Base-by-base conservation (phyloP, 495 filamentous ascomycete genomes). In the Aspergillus conjunctus region DNA sequence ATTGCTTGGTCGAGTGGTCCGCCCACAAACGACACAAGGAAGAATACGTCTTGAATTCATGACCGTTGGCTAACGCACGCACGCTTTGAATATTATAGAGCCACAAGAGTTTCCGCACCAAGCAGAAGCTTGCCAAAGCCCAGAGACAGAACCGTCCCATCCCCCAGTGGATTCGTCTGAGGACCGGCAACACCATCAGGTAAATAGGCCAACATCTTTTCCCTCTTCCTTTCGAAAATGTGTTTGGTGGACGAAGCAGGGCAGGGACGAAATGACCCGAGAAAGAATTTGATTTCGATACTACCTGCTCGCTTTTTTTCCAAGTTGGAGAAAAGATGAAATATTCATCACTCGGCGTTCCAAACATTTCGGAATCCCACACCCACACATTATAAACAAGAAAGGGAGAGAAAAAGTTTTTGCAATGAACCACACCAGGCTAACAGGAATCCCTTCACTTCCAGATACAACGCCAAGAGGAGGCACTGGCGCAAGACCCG, bases 401-500 rank as follows among this genome's bases (percentile, higher is more conserved):
- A 63, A 26, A n/a, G 26, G 26, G 26, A 5, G 26, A 26, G 5
- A 26, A 26, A 2, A 26, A 41, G 7, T 2, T 4, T 41, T 41
- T 41, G 12, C 37, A 41, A n/a, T 37, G 33, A 60, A 60, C 17
- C 18, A 55, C 56, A 31, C 15, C 56, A 54, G n/a, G 50, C 68
- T 73, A 60, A 72, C 63, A 39, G 55, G 54, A 49, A 39, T 15
- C 21, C 15, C 33, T 26, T 11, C 41, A 11, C 9, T 32, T 59
- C 68, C 73, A 98, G 94, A 83, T 98, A 98, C 87, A 98, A 98
- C 85, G 94, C 94, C 68, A 98, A 98, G 89, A 86, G 94, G 75
- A 89, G 94, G 78, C 94, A 98, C 82, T 98, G 94, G 94, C 91
- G 94, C 83, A 97, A 98, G 92, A 98, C 94, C 76, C 90, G 94